Conservation (phyloP, 169 alveolate genomes). For the Plasmodium berghei region DNA sequence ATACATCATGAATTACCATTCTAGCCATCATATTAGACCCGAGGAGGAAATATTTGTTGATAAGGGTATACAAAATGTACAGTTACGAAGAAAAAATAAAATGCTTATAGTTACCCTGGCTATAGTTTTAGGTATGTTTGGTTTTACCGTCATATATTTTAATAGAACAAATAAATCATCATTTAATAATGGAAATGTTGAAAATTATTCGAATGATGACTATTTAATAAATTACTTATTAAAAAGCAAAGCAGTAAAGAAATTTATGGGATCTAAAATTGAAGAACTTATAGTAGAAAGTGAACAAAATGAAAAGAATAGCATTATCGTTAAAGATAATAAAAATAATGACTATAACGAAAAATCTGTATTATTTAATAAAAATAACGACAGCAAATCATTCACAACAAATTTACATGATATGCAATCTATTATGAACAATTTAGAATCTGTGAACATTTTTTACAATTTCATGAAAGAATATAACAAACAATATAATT, state of each 20-base stretch:
- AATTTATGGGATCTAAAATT: constrained; percentile 43
- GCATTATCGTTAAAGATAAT: background rate
- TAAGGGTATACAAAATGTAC: background rate
- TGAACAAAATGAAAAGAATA: constrained; percentile 6
- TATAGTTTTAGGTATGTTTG: constrained; percentile 9
- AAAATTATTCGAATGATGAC: constrained; percentile 21
- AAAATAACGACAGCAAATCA: constrained; percentile 3
- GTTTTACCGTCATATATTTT: constrained; percentile 6
- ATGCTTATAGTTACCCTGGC: background rate
- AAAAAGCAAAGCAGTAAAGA: constrained; percentile 51
- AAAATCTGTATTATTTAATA: background rate
- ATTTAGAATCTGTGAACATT: constrained; percentile 49
- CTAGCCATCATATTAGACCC: background rate
- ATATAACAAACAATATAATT: constrained; percentile 24
- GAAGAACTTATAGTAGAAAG: constrained; percentile 6
- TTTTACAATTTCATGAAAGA: constrained; percentile 54
- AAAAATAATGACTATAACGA: background rate
- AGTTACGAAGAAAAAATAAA: background rate
- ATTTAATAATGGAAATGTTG: background rate
- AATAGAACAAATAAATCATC: background rate
- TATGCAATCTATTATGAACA: constrained; percentile 38
- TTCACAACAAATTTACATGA: constrained; percentile 5
- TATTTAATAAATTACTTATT: constrained; percentile 18
- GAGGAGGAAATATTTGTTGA: constrained; percentile 49
- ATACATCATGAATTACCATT: too few relatives aligned